These are phyloP conservation scores for Ustilaginoidea virens DNA, from an alignment of 2,329 filamentous ascomycete species.

Conservation along the genomic window DNA sequence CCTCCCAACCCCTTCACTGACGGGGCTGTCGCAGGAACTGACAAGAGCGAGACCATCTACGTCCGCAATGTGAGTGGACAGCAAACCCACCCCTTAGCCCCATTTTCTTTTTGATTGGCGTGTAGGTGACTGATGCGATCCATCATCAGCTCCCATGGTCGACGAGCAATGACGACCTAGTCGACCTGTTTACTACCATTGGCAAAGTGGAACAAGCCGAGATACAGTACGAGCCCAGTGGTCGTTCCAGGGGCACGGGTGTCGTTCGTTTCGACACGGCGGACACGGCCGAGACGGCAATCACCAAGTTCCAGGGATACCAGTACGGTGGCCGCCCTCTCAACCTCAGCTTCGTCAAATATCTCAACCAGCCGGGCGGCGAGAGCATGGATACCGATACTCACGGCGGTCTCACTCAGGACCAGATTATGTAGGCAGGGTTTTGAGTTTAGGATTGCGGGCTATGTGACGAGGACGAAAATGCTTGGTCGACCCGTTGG, in stretches of 20 bases:
- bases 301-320: conserved; percentile 94
- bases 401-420: conserved; percentile 69
- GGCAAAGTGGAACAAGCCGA: conserved; percentile 98
- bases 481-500: neutral
- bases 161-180: conserved; percentile 92
- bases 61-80: conserved; percentile 74
- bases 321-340: conserved; percentile 93
- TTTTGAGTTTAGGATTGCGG: neutral
- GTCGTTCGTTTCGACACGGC: conserved; percentile 84
- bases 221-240: conserved; percentile 95
- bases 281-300: conserved; percentile 81
- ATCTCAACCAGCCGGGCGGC: conserved; percentile 52
- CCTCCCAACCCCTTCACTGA: conserved; percentile 89
- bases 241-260: conserved; percentile 83
- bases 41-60: conserved; percentile 73
- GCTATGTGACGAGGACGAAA: too few relatives aligned
- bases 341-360: conserved; percentile 87
- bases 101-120: too few relatives aligned
- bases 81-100: too few relatives aligned
- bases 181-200: conserved; percentile 94
- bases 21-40: conserved; percentile 72
- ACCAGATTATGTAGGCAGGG: conserved; percentile 78
- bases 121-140: too few relatives aligned
- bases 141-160: conserved; percentile 77
- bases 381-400: conserved; percentile 77